phyloP scores from a whole-genome alignment of 371 early-diverging fungal genomes.

The Mortierella sp. region DNA sequence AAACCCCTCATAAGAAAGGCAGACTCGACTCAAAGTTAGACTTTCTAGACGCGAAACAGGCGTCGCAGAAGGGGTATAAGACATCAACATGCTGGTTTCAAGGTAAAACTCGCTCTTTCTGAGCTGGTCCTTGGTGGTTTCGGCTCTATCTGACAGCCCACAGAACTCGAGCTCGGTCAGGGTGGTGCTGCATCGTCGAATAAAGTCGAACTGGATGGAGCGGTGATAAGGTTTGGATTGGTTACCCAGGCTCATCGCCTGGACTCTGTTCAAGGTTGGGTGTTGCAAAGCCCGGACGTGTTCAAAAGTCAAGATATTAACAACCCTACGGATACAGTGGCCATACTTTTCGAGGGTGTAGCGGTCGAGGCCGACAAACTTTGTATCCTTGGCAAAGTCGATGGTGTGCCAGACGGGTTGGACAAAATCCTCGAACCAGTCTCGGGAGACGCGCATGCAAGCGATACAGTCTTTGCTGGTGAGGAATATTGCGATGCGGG shows the following conservation, averaged over 20 bases:
- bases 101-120: not conserved
- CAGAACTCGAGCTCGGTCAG: not conserved
- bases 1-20: not conserved
- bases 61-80: not conserved
- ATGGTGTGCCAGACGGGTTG: not conserved
- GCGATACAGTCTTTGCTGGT: not conserved
- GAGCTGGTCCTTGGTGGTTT: not conserved
- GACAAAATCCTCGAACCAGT: not conserved
- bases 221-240: not conserved
- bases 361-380: too few relatives aligned
- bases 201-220: not conserved
- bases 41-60: not conserved
- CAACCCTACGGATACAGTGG: not conserved
- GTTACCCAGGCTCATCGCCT: not conserved
- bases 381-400: not conserved
- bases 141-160: not conserved
- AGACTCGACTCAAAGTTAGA: not conserved
- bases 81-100: not conserved
- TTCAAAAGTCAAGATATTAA: not conserved
- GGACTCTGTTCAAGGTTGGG: not conserved
- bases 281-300: not conserved
- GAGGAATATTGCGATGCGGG: not conserved
- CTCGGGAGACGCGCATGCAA: not conserved
- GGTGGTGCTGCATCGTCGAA: not conserved
- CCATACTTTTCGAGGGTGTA: not conserved